Evolutionary conservation across 768 basidiomycete species (phyloP), one percentile per base, ranked within the genome.

Genomic region (Hydnomerulius pinastri): DNA sequence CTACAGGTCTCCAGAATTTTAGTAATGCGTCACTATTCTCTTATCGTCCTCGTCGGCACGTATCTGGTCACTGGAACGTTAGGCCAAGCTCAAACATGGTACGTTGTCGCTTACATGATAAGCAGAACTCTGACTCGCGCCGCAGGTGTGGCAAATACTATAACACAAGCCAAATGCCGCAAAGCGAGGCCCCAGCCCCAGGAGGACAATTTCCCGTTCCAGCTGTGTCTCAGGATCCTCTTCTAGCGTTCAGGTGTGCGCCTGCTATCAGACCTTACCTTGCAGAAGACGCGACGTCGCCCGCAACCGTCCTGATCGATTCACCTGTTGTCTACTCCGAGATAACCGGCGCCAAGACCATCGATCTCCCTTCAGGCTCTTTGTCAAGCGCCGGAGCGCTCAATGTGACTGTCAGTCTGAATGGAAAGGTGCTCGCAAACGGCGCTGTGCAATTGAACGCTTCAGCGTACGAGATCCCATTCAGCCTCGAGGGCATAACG

Each of bases 251-350:
- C 24, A 77, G 82, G 46, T 85, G 83, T 54, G 73, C 74, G 0
- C 82, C 81, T 27, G 79, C 81, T 1, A 73, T 83, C 42, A 72
- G 75, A 24, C 83, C 83, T 2, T 85, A 82, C 60, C 70, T 85
- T 18, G 72, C 78, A 5, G 79, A 78, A 53, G 82, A 83, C 51
- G 71, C 70, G 6, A 56, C 62, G 21, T 65, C 68, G 30, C 67
- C 74, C 2, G 71, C 74, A 2, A 71, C 77, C 13, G 73, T 85
- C 41, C 64, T 85, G 23, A 68, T 85, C 32, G 82, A 84, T 47
- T 67, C 81, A 1, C 75, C 75, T 9, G 62, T 85, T 20, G 75
- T 76, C 2, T 75, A 73, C 50, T 69, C 68, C 13, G 59, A 73
- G 21, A 75, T 84, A 12, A 61, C 70, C 11, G 76, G 73, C 42